phyloP scores from a whole-genome alignment of 805 yeast species.

The Teunomyces stri region DNA sequence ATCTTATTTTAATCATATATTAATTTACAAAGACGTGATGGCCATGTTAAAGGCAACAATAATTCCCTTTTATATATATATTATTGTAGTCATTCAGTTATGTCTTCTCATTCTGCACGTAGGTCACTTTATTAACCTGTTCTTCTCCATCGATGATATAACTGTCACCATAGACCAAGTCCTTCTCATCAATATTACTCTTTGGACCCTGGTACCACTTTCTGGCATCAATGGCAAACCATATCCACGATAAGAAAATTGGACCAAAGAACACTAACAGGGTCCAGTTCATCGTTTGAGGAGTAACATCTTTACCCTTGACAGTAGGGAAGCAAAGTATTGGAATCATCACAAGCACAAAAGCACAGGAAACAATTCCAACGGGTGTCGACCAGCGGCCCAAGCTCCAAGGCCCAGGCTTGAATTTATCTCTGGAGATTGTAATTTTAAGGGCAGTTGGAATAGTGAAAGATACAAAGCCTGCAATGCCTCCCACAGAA shows the following conservation, averaged over 20 bases:
- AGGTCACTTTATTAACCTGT: background rate
- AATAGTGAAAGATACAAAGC: slow-evolving; percentile 63
- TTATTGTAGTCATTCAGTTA: too few species aligned
- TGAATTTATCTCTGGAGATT: slow-evolving; percentile 49
- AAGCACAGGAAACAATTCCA: slow-evolving; percentile 48
- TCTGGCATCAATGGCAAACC: slow-evolving; percentile 53
- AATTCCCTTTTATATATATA: too few species aligned
- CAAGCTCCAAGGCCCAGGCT: slow-evolving; percentile 66
- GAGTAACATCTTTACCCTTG: slow-evolving; percentile 35
- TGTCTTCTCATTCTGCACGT: background rate
- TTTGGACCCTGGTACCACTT: slow-evolving; percentile 63
- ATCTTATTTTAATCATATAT: too few species aligned
- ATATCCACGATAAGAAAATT: slow-evolving; percentile 47
- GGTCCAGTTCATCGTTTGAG: slow-evolving; percentile 56
- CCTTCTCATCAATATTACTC: slow-evolving; percentile 45
- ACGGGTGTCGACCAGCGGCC: slow-evolving; percentile 51
- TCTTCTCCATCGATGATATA: slow-evolving; percentile 9
- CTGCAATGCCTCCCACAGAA: slow-evolving; percentile 70
- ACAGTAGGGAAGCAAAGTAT: slow-evolving; percentile 55
- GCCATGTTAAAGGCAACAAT: too few species aligned
- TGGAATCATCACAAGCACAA: slow-evolving; percentile 56
- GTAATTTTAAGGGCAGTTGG: slow-evolving; percentile 61
- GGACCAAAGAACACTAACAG: slow-evolving; percentile 60
- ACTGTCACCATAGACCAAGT: slow-evolving; percentile 23
- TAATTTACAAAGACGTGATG: too few species aligned